Evolutionary conservation across 805 yeast species (phyloP).

Genomic region (Wickerhamomyces mucosus): DNA sequence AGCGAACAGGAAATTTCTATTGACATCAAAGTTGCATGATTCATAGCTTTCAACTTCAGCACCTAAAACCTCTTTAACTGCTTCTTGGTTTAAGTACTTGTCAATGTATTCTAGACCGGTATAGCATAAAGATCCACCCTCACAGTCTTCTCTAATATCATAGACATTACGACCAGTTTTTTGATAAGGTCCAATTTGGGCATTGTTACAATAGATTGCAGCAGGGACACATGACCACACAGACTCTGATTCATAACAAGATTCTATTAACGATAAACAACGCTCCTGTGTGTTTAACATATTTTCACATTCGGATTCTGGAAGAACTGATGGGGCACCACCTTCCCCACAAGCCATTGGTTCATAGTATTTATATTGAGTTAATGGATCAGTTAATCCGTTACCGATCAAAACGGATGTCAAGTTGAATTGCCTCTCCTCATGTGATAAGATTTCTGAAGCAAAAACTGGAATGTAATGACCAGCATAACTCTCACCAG

Average conservation of each 20-base stretch:
- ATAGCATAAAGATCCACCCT: slow-evolving; percentile 66
- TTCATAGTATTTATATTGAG: slow-evolving; percentile 68
- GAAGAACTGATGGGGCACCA: slow-evolving; percentile 68
- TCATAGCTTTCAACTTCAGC: slow-evolving; percentile 77
- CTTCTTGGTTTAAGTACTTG: slow-evolving; percentile 64
- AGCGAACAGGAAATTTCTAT: slow-evolving; percentile 69
- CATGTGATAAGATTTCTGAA: slow-evolving; percentile 61
- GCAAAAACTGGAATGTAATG: slow-evolving; percentile 91
- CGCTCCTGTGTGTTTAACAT: slow-evolving; percentile 65
- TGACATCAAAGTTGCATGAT: slow-evolving; percentile 71
- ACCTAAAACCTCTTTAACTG: slow-evolving; percentile 76
- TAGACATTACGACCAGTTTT: slow-evolving; percentile 85
- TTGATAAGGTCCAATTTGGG: slow-evolving; percentile 72
- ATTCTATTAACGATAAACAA: slow-evolving; percentile 64
- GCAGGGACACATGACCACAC: slow-evolving; percentile 91
- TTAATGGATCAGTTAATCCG: slow-evolving; percentile 80
- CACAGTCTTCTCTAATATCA: slow-evolving; percentile 79
- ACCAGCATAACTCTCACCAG: slow-evolving; percentile 93
- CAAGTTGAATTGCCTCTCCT: slow-evolving; percentile 52
- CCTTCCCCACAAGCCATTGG: slow-evolving; percentile 97
- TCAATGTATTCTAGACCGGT: slow-evolving; percentile 68
- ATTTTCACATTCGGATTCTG: slow-evolving; percentile 68
- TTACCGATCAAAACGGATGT: slow-evolving; percentile 82
- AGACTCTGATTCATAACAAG: slow-evolving; percentile 68
- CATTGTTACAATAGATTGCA: slow-evolving; percentile 78